phyloP scores from a whole-genome alignment of 495 filamentous ascomycete genomes.

The Lineolata rhizophorae region DNA sequence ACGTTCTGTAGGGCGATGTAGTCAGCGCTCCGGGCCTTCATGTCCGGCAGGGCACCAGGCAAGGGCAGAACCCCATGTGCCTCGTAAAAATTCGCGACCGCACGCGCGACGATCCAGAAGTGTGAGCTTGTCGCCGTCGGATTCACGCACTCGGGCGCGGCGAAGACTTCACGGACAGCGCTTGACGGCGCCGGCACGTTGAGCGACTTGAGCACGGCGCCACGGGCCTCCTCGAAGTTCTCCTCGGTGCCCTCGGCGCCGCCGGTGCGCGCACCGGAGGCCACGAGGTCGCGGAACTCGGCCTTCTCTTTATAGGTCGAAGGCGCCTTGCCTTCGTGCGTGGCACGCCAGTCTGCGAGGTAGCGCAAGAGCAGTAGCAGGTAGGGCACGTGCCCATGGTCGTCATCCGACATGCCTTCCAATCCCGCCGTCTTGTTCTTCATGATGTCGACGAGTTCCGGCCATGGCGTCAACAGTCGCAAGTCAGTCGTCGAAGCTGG shows the following conservation, averaged over 20 bases:
- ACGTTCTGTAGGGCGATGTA: conserved; percentile 86
- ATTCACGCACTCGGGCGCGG: conserved; percentile 31
- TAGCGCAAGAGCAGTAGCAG: conserved; percentile 68
- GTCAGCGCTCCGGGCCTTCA: conserved; percentile 87
- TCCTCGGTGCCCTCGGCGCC: conserved; percentile 82
- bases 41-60: conserved; percentile 78
- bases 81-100: conserved; percentile 51
- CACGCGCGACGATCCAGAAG: conserved; percentile 85
- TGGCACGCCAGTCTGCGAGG: conserved; percentile 59
- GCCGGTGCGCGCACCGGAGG: conserved; percentile 39
- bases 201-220: conserved; percentile 69
- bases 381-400: conserved; percentile 89
- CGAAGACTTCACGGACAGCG: conserved; percentile 55
- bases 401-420: conserved; percentile 48
- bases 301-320: conserved; percentile 67
- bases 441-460: conserved; percentile 48
- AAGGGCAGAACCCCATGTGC: conserved; percentile 54
- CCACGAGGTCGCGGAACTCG: conserved; percentile 51
- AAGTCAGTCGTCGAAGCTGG: conserved; percentile 69
- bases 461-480: conserved; percentile 70
- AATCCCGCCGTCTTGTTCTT: conserved; percentile 39
- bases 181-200: conserved; percentile 39
- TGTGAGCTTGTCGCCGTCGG: conserved; percentile 16
- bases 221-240: conserved; percentile 86
- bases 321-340: conserved; percentile 48